A percentile compares a stretch with the other conserved stretches of the same genome.
These are phyloP conservation scores for Candida loeiensis DNA, from an alignment of 805 yeast genomes.

Conservation along the genomic window DNA sequence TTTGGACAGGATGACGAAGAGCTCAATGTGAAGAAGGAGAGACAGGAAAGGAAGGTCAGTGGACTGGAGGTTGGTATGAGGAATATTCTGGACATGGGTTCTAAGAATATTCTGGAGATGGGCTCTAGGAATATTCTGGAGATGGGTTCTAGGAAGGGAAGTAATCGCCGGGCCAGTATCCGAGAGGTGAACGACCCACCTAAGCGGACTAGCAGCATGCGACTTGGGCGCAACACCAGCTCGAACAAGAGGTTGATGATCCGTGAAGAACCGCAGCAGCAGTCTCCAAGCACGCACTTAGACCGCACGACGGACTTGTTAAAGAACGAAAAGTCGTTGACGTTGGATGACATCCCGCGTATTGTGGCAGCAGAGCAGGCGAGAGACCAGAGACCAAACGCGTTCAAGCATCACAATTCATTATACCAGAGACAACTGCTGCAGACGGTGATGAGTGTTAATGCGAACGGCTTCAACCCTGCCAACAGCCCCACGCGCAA, in stretches of 20 bases:
- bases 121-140: too few species aligned
- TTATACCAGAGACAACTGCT: constrained; percentile 34
- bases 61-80: too few species aligned
- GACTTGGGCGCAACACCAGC: constrained; percentile 5
- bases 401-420: constrained; percentile 74
- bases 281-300: constrained; percentile 34
- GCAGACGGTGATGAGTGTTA: constrained; percentile 22
- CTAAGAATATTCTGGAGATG: too few species aligned
- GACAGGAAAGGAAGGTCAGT: neutral
- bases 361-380: constrained; percentile 98
- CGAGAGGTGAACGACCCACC: neutral
- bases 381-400: constrained; percentile 86
- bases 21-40: constrained; percentile 19
- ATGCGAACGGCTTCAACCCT: constrained; percentile 9
- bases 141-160: too few species aligned
- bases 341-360: constrained; percentile 93
- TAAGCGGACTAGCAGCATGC: neutral
- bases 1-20: constrained; percentile 27
- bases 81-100: too few species aligned
- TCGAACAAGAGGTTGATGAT: constrained; percentile 22
- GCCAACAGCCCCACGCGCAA: constrained; percentile 11
- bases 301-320: constrained; percentile 68
- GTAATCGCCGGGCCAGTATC: neutral
- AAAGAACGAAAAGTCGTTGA: constrained; percentile 77
- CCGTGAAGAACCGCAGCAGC: constrained; percentile 37